Evolutionary conservation across 2,329 filamentous ascomycete genomes (phyloP).

Genomic region (Cladobotryum mycophilum): DNA sequence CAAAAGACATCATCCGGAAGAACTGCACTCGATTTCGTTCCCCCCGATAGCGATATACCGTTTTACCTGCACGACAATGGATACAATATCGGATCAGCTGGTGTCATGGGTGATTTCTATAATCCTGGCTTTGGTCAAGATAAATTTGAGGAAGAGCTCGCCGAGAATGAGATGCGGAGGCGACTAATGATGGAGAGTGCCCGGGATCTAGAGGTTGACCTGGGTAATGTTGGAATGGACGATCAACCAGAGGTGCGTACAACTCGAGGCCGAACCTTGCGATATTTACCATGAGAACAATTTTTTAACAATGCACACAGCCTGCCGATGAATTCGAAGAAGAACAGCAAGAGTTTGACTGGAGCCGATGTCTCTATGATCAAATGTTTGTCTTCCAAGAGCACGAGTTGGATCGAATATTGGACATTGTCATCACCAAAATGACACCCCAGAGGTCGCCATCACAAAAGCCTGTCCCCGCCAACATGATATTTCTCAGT

Average conservation of each 20-base stretch:
- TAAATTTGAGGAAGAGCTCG: conserved; percentile 93
- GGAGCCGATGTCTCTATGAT: conserved; percentile 88
- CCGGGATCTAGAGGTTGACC: conserved; percentile 89
- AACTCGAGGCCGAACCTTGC: no score
- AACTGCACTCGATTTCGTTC: conserved; percentile 92
- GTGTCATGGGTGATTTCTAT: conserved; percentile 86
- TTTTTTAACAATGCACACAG: conserved; percentile 27
- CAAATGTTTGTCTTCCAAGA: conserved; percentile 99
- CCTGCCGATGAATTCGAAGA: conserved; percentile 75
- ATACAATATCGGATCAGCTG: conserved; percentile 77
- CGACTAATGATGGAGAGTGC: conserved; percentile 99
- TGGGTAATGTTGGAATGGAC: conserved; percentile 92
- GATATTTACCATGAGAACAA: conserved; percentile 18
- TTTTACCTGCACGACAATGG: conserved; percentile 93
- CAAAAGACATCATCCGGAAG: conserved; percentile 90
- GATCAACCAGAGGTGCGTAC: conserved; percentile 78
- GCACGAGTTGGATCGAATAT: conserved; percentile 80
- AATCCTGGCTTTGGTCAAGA: conserved; percentile 87
- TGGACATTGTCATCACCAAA: conserved; percentile 93
- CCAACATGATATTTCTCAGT: conserved; percentile 93
- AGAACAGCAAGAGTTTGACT: conserved; percentile 90
- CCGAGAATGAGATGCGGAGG: conserved; percentile 89
- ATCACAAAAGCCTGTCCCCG: conserved; percentile 95
- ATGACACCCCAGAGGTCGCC: conserved; percentile 96
- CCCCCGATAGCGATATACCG: conserved; percentile 92